Conservation (phyloP, 495 filamentous ascomycete genomes). For the Trichocladium antarcticum region DNA sequence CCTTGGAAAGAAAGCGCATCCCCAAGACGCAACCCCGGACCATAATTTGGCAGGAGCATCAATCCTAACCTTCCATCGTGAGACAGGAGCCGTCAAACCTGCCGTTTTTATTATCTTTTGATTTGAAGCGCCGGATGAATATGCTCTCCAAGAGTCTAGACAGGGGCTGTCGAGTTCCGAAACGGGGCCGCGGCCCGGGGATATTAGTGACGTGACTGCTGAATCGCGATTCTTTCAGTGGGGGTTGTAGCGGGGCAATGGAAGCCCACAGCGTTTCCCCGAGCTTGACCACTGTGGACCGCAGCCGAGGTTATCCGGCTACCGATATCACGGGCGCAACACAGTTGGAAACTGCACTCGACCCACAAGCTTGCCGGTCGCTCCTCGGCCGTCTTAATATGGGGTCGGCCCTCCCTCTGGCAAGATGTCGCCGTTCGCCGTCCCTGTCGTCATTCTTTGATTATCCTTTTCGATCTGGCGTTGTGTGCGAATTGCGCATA, state of each 20-base stretch:
- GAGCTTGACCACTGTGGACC: conserved; percentile 1
- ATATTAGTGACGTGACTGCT: background rate
- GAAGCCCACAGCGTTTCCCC: conserved; percentile 7
- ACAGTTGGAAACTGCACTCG: background rate
- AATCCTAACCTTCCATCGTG: too few species aligned
- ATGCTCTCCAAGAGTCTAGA: too few species aligned
- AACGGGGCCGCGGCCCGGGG: too few species aligned
- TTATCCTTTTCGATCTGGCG: background rate
- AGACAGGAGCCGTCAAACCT: too few species aligned
- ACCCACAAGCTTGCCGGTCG: background rate
- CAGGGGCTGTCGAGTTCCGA: too few species aligned
- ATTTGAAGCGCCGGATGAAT: too few species aligned
- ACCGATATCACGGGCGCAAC: conserved; percentile 13
- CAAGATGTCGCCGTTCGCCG: background rate
- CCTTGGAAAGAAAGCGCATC: too few species aligned
- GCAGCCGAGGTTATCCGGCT: conserved; percentile 16
- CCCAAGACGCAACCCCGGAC: too few species aligned
- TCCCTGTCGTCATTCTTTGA: conserved; percentile 3
- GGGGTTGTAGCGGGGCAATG: conserved; percentile 3
- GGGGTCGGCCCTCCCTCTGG: background rate
- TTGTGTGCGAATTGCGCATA: background rate
- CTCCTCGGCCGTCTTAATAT: background rate
- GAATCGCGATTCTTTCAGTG: background rate
- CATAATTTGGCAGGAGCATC: too few species aligned
- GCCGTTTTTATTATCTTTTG: too few species aligned